Percentiles rank a stretch among this genome's conserved stretches.
Evolutionary conservation across 2,329 filamentous ascomycete species (phyloP).

Genomic region (Cucurbitaria berberidis): DNA sequence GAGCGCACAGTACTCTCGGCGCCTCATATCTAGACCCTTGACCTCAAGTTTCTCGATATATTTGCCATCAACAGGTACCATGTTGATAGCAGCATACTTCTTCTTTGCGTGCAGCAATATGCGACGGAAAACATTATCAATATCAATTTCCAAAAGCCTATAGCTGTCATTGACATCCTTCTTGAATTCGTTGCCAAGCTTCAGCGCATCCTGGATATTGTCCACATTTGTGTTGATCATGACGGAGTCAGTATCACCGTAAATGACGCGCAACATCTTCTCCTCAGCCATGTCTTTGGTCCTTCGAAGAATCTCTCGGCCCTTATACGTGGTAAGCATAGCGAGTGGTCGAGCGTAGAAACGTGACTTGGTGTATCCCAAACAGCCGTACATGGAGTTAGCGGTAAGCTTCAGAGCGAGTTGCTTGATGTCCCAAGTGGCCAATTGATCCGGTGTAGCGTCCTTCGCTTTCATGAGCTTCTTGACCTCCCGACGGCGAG

Average conservation of each 20-base stretch:
- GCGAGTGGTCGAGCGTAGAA: conserved; percentile 96
- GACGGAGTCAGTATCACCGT: conserved; percentile 98
- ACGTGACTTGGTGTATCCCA: conserved; percentile 94
- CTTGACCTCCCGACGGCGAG: conserved; percentile 89
- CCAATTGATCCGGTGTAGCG: conserved; percentile 83
- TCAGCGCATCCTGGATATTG: conserved; percentile 86
- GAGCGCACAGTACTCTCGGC: conserved; percentile 93
- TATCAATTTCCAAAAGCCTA: conserved; percentile 92
- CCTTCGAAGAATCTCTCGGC: conserved; percentile 91
- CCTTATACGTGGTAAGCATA: conserved; percentile 95
- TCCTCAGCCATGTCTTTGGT: conserved; percentile 96
- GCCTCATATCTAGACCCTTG: conserved; percentile 97
- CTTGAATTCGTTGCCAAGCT: conserved; percentile 94
- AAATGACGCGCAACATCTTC: conserved; percentile 91
- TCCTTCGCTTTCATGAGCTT: conserved; percentile 93
- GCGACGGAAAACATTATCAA: conserved; percentile 94
- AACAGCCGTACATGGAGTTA: conserved; percentile 99
- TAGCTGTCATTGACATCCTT: conserved; percentile 93
- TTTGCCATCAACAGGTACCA: conserved; percentile 87
- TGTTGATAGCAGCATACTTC: conserved; percentile 97
- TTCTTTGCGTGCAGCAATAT: conserved; percentile 97
- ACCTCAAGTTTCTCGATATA: conserved; percentile 95
- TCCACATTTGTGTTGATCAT: conserved; percentile 99
- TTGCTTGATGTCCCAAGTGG: conserved; percentile 98
- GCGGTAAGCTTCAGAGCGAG: conserved; percentile 95